These are phyloP conservation scores for Trichoderma koningiopsis DNA, from an alignment of 2,329 filamentous ascomycete species.

Conservation along the genomic window DNA sequence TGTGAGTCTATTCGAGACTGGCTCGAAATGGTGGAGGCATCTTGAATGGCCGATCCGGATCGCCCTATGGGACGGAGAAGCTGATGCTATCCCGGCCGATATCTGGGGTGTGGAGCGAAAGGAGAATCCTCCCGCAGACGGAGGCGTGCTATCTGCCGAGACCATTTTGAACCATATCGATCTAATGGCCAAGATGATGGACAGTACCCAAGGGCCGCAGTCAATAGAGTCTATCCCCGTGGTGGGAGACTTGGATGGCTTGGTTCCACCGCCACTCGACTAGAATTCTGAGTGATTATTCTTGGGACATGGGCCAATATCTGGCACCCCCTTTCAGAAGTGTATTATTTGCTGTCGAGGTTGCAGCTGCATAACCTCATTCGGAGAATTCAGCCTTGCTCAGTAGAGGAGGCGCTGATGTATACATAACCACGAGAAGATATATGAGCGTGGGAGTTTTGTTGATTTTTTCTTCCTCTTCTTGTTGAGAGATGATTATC, in stretches of 20 bases:
- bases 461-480: not conserved
- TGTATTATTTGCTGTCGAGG: not conserved
- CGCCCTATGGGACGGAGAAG: conserved; percentile 56
- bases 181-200: conserved; percentile 43
- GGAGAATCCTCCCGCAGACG: conserved; percentile 35
- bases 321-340: not conserved
- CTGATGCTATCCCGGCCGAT: conserved; percentile 54
- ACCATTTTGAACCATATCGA: conserved; percentile 47
- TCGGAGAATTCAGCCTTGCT: not conserved
- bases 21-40: conserved; percentile 63
- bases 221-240: conserved; percentile 35
- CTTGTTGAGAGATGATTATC: not conserved
- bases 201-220: conserved; percentile 34
- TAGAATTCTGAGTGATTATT: conserved; percentile 19
- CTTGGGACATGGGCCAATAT: not conserved
- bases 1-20: conserved; percentile 59
- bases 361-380: not conserved
- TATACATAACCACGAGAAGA: conserved; percentile 2
- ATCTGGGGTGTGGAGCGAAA: conserved; percentile 59
- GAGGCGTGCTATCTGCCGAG: conserved; percentile 40
- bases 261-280: conserved; percentile 40
- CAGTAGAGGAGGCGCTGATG: conserved; percentile 22
- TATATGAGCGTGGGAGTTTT: conserved; percentile 7
- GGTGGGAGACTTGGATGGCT: conserved; percentile 37
- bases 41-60: conserved; percentile 63